Evolutionary conservation across 352 stramenopile species (phyloP), one percentile per base, ranked within the genome.

Genomic region (Globisporangium cederbergense): DNA sequence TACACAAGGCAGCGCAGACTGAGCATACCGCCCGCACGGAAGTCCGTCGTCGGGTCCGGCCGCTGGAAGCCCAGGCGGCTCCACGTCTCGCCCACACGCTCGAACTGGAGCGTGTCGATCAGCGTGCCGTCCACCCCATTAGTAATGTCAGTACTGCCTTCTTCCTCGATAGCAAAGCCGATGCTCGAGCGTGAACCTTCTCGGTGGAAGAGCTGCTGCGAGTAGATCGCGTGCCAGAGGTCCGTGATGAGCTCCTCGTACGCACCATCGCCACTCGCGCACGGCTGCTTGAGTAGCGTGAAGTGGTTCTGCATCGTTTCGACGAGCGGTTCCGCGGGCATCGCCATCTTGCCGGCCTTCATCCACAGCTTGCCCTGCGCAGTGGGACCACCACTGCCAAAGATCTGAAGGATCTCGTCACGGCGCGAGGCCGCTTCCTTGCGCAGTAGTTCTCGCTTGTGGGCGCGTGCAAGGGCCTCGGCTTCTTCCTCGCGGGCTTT

Each of bases 31-130:
- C 86, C 86, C 4, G 86, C 84, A 60, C 86, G 84, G 57, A 95
- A 95, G 63, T 95, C 86, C 2, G 86, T 95, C 8, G 86, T 95
- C 38, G 86, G 86, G 65, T 95, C 86, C 6, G 86, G 84, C 32
- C 86, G 82, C 56, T 95, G 86, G 58, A 95, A 95, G 6, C 86
- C 86, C 51, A 95, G 68, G 22, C 81, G 83, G 56, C 84, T 93
- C 86, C 86, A 95, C 0, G 83, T 79, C 56, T 90, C 77, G 32
- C 86, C 86, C 36, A 87, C 73, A 1, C 81, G 79, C 58, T 95
- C 86, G 66, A 89, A 95, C 55, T 77, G 32, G 8, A 61, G 42
- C 22, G 47, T 10, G 18, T 47, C 57, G 36, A 57, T 30, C 45
- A 49, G 30, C 7, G 52, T 11, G 14, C 38, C 43, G 5, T 49